Conservation (phyloP, 2,329 filamentous ascomycete genomes). For the Ascochyta lentis region DNA sequence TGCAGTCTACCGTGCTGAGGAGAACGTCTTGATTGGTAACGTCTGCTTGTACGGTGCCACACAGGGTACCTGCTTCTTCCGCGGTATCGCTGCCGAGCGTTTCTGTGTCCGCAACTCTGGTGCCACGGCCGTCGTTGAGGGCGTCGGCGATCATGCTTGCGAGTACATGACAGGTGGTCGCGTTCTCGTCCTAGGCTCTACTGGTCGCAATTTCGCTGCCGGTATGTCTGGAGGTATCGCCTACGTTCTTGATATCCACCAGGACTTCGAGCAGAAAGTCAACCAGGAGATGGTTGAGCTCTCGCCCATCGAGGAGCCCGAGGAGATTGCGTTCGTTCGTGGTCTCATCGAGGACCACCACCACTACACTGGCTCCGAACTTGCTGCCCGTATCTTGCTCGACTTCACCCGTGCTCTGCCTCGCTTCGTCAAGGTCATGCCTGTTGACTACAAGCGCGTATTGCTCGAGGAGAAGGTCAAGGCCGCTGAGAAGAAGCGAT, state of each 20-base stretch:
- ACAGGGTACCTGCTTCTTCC: constrained; percentile 91
- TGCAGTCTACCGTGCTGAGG: constrained; percentile 92
- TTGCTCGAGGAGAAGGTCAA: constrained; percentile 85
- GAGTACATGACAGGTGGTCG: constrained; percentile 99
- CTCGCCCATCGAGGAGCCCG: constrained; percentile 79
- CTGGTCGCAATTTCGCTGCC: constrained; percentile 95
- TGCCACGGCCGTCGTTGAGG: constrained; percentile 94
- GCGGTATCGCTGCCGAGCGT: constrained; percentile 92
- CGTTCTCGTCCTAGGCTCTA: constrained; percentile 83
- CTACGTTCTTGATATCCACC: constrained; percentile 87
- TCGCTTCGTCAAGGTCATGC: constrained; percentile 91
- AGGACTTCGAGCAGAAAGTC: constrained; percentile 90
- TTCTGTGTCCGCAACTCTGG: constrained; percentile 97
- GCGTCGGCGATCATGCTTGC: constrained; percentile 93
- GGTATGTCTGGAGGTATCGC: constrained; percentile 99
- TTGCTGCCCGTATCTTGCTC: constrained; percentile 89
- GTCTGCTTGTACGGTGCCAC: constrained; percentile 96
- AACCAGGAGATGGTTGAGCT: constrained; percentile 98
- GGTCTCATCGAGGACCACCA: constrained; percentile 95
- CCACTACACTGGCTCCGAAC: constrained; percentile 95
- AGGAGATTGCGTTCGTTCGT: constrained; percentile 88
- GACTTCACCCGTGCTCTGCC: constrained; percentile 92
- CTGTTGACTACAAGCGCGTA: constrained; percentile 95
- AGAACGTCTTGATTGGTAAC: constrained; percentile 93
- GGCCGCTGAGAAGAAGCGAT: constrained; percentile 82